Evolutionary conservation across 2,329 filamentous ascomycete genomes (phyloP), one percentile per base, ranked within the genome.

Genomic region (Fusarium xyrophilum): DNA sequence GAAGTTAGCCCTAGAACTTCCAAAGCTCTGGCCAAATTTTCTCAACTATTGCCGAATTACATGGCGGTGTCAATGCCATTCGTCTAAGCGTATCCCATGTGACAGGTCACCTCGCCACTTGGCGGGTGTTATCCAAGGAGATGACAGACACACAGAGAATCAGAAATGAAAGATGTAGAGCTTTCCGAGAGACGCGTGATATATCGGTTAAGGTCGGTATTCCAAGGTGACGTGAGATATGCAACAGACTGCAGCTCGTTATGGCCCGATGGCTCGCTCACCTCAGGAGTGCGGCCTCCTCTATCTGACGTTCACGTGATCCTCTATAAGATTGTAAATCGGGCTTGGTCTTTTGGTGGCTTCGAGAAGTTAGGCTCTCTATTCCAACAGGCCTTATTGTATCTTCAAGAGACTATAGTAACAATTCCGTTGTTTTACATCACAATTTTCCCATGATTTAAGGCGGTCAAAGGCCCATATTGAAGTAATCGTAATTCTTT

Each of bases 71-170:
- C 28, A 32, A 32, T 28, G 14, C 27, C 33, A 54, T 15, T 30
- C 39, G 23, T 46, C 28, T 56, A 38, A 40, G 40, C 59, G 50
- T 54, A 32, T 25, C 21, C n/a, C 19, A 35, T 55, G 40, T 71
- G 57, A 63, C 42, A 53, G 54, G 67, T 63, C 70, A 57, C 47
- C 65, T 63, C 47, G 51, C 56, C 60, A 65, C 60, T 56, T 71
- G 56, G 56, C 42, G 47, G 28, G 52, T 19, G 35, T 36, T 12
- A 33, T 58, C 23, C 23, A 55, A 43, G 19, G 14, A 27, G 36
- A 52, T 38, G 32, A 40, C 33, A 42, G 32, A 40, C 33, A 42
- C 46, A 38, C 23, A 27, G 42, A 36, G 13, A 35, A 8, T 38
- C 33, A 35, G 32, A 50, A 9, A 33, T 50, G 38, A 48, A 48